These are phyloP conservation scores for Aspergillus bertholletiae DNA, from an alignment of 495 filamentous ascomycete genomes.

Conservation along the genomic window DNA sequence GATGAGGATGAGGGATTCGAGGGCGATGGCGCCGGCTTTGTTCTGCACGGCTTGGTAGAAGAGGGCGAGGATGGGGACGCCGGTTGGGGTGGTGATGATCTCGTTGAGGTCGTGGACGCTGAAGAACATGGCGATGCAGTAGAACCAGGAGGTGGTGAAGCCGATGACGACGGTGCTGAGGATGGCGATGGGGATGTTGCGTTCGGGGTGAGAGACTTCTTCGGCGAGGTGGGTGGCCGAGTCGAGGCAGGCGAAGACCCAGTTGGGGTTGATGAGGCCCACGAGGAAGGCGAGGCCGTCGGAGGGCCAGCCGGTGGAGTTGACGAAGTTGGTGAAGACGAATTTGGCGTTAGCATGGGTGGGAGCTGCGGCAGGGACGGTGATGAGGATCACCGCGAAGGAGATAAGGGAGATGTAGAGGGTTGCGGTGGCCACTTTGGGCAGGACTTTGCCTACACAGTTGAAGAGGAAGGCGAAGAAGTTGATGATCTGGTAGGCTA, in stretches of 20 bases:
- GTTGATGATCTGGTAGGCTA: conserved; percentile 47
- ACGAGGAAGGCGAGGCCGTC: conserved; percentile 27
- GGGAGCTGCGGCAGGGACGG: conserved; percentile 16
- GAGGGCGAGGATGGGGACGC: conserved; percentile 20
- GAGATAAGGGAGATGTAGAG: conserved; percentile 48
- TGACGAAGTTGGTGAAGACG: conserved; percentile 25
- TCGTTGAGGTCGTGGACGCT: conserved; percentile 18
- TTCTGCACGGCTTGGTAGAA: conserved; percentile 25
- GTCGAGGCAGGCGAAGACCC: conserved; percentile 26
- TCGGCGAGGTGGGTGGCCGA: conserved; percentile 29
- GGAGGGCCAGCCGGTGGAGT: conserved; percentile 27
- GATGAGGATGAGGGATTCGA: conserved; percentile 22
- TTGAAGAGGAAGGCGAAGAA: conserved; percentile 53
- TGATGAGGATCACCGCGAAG: conserved; percentile 20
- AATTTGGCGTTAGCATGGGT: conserved; percentile 17
- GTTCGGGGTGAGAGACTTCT: conserved; percentile 21
- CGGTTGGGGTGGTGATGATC: conserved; percentile 16
- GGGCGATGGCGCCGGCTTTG: conserved; percentile 20
- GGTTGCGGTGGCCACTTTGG: conserved; percentile 39
- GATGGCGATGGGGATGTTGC: conserved; percentile 24
- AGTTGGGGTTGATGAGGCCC: conserved; percentile 27
- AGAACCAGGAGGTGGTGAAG: conserved; percentile 23
- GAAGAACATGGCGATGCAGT: conserved; percentile 27
- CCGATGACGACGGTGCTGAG: conserved; percentile 23
- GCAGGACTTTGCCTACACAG: conserved; percentile 48